A percentile compares a stretch with the other conserved stretches of the same genome.
phyloP scores from a whole-genome alignment of 2,329 filamentous ascomycete species.

The Emmonsiellopsis sp. region DNA sequence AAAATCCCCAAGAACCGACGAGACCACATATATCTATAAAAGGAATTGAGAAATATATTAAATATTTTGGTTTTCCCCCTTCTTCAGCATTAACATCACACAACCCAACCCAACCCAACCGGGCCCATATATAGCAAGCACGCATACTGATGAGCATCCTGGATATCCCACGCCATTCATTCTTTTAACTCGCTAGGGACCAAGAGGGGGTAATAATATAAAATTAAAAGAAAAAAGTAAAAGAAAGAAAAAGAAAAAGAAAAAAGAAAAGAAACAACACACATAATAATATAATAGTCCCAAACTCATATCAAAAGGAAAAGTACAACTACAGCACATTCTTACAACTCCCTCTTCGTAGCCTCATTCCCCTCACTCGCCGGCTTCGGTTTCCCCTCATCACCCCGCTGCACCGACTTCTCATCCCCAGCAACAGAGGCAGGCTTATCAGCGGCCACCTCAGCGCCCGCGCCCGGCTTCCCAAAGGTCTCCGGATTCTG shows the following conservation, averaged over 20 bases:
- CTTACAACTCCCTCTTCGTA: slow-evolving; percentile 23
- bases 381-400: slow-evolving; percentile 34
- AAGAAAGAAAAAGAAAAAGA: slow-evolving; percentile 9
- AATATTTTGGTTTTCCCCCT: too few species aligned
- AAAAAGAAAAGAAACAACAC: slow-evolving; percentile 2
- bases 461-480: slow-evolving; percentile 26
- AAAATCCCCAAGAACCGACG: too few species aligned
- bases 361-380: slow-evolving; percentile 41
- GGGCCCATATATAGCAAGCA: neutral
- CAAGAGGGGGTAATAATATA: too few species aligned
- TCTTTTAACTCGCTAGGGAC: neutral
- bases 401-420: slow-evolving; percentile 27
- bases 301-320: slow-evolving; percentile 5
- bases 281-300: slow-evolving; percentile 5
- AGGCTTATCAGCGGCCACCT: slow-evolving; percentile 26
- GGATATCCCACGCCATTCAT: neutral
- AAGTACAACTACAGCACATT: slow-evolving; percentile 3
- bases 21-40: too few species aligned
- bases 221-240: neutral
- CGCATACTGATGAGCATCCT: neutral
- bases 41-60: too few species aligned
- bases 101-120: neutral
- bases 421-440: slow-evolving; percentile 32
- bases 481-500: slow-evolving; percentile 48
- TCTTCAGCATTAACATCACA: too few species aligned